A percentile compares a stretch with the other conserved stretches of the same genome.
Conservation (phyloP, 2,329 filamentous ascomycete genomes). For the Paracamarosporium sp. region DNA sequence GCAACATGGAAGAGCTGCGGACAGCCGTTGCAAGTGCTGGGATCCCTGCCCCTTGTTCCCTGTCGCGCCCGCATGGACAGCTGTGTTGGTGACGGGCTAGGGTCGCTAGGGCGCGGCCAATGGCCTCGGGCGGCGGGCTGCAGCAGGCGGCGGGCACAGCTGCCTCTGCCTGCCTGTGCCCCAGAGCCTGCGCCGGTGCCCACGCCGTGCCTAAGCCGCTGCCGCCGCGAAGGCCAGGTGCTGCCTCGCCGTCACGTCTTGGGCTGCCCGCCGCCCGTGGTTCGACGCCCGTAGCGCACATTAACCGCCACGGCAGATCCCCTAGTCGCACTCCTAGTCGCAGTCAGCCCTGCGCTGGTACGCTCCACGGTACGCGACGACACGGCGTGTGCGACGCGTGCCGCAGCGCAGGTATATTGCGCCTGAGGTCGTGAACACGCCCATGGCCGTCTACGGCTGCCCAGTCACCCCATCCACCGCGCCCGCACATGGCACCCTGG, state of each 20-base stretch:
- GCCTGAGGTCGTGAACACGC: no score
- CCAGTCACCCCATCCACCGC: conserved; percentile 6
- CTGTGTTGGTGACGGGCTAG: conserved; percentile 31
- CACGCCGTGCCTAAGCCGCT: no score
- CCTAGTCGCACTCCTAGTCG: not conserved
- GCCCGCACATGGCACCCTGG: conserved; percentile 47
- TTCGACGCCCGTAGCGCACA: not conserved
- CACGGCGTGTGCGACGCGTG: not conserved
- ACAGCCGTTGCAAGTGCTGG: conserved; percentile 7
- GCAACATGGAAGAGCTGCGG: conserved; percentile 36
- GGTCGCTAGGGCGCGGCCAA: conserved; percentile 26
- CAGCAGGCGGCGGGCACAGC: not conserved
- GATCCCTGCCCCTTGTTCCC: conserved; percentile 3
- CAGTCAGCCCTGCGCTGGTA: conserved; percentile 5
- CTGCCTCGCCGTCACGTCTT: not conserved
- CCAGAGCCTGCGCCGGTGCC: not conserved
- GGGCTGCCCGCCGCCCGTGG: not conserved
- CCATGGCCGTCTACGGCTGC: no score
- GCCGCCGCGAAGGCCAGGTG: no score
- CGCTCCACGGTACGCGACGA: not conserved
- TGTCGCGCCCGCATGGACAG: conserved; percentile 26
- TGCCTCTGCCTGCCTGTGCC: not conserved
- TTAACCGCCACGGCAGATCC: not conserved
- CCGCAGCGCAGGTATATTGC: conserved; percentile 2
- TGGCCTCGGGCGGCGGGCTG: conserved; percentile 17